Base-by-base conservation (phyloP, 163 green algal genomes). In the Chlorella variabilis region DNA sequence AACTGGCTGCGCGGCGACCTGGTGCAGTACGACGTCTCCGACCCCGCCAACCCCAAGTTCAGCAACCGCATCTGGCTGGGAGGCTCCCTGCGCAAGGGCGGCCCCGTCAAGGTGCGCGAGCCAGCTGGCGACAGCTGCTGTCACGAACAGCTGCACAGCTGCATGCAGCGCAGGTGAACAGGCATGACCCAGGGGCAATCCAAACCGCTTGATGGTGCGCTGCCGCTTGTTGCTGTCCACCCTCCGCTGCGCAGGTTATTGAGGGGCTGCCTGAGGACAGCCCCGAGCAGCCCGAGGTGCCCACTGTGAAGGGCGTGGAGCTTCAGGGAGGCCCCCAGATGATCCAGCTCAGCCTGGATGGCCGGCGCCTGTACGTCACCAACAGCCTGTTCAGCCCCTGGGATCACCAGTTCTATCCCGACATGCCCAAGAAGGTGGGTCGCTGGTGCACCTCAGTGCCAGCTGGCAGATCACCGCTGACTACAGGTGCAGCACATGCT, bases 311-410 rank as follows among this genome's bases (percentile, higher is more conserved):
- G 78, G 92, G 91, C 18, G 49, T 83, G 42, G 34, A 78, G 36
- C 84, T 94, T 45, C 85, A 80, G 56, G 94, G 94, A 1, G 94
- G 94, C 9, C 94, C 94, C 9, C 94, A 98, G 88, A 98, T 98
- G 94, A 74, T 97, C 8, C 94, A 97, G 87, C 90, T 97, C 51
- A 89, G 87, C 70, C 83, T 92, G 58, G 91, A 95, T 78, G 90
- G 93, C 54, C 92, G 90, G 75, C 87, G 94, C 15, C 85, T 98
- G 68, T 98, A 98, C 83, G 89, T 95, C 17, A 95, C 92, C 76
- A 95, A 94, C 83, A 87, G 68, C 34, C 91, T 98, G 21, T 94
- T 95, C 84, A 86, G 45, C 21, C 68, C 89, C 4, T 97, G 94
- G 27, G 59, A 38, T 38, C 42, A 9, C 25, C 85, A 97, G 86